phyloP scores from a whole-genome alignment of 1,284 basidiomycete genomes.

The Leccinum huronense region DNA sequence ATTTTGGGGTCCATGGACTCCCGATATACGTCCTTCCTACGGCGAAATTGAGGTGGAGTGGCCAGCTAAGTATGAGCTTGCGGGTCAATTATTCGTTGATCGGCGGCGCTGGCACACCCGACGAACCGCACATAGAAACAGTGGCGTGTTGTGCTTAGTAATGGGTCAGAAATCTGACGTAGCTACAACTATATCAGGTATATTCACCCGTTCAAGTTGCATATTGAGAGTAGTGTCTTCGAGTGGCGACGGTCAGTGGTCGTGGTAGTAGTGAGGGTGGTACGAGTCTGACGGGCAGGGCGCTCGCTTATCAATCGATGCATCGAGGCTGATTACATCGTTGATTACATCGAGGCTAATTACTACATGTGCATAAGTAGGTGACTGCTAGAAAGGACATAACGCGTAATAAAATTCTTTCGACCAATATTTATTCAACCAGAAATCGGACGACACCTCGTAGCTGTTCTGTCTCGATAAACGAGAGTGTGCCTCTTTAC shows the following conservation, averaged over 20 bases:
- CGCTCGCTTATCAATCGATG: no score
- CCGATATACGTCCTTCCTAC: background rate
- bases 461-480: background rate
- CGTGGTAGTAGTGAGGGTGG: no score
- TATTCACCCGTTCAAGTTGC: background rate
- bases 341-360: background rate
- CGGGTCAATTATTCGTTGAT: background rate
- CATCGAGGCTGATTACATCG: background rate
- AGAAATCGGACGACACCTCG: background rate
- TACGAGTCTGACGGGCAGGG: no score
- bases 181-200: background rate
- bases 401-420: background rate
- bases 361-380: no score
- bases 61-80: background rate
- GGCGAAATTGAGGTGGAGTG: background rate
- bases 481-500: background rate
- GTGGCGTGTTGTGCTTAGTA: background rate
- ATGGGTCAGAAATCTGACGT: background rate
- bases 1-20: background rate
- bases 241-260: no score
- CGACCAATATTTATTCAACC: background rate
- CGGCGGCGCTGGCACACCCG: background rate
- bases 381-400: background rate
- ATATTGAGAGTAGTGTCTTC: background rate
- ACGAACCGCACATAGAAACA: background rate